Conservation (phyloP, 2,329 filamentous ascomycete species). For the Alternaria rosae region DNA sequence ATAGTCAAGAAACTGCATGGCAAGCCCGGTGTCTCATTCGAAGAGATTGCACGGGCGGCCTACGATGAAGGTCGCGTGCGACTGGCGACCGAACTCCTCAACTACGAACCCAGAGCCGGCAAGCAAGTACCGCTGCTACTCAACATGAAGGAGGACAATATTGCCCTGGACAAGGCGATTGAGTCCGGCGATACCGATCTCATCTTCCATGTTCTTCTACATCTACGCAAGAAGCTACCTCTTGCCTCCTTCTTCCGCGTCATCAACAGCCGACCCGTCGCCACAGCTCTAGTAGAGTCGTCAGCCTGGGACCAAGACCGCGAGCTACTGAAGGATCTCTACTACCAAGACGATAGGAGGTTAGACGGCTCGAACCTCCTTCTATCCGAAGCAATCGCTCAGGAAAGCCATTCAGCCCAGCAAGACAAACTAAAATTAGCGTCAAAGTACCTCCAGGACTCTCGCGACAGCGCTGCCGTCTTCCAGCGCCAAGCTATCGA, state of each 20-base stretch:
- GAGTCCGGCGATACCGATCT: slow-evolving; percentile 95
- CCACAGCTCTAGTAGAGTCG: slow-evolving; percentile 88
- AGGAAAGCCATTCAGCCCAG: slow-evolving; percentile 72
- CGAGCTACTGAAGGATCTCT: slow-evolving; percentile 89
- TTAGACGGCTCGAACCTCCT: slow-evolving; percentile 89
- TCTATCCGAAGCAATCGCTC: slow-evolving; percentile 79
- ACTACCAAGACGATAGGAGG: slow-evolving; percentile 94
- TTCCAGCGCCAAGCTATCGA: slow-evolving; percentile 78
- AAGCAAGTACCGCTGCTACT: slow-evolving; percentile 93
- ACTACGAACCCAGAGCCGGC: slow-evolving; percentile 93
- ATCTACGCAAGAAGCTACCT: slow-evolving; percentile 88
- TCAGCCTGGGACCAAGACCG: slow-evolving; percentile 80
- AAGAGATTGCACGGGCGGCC: slow-evolving; percentile 88
- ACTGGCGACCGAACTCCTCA: slow-evolving; percentile 89
- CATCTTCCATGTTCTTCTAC: slow-evolving; percentile 85
- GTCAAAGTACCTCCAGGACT: slow-evolving; percentile 81
- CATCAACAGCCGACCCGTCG: slow-evolving; percentile 84
- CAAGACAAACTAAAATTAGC: slow-evolving; percentile 90
- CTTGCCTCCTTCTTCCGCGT: slow-evolving; percentile 91
- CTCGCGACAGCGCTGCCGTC: slow-evolving; percentile 74
- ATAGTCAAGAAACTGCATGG: slow-evolving; percentile 87
- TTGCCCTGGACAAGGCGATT: slow-evolving; percentile 94
- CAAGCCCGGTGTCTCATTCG: slow-evolving; percentile 93
- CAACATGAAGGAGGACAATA: slow-evolving; percentile 93
- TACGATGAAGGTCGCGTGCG: slow-evolving; percentile 91